Evolutionary conservation across 108 stramenopile species (phyloP).

Genomic region (Skeletonema grethae): DNA sequence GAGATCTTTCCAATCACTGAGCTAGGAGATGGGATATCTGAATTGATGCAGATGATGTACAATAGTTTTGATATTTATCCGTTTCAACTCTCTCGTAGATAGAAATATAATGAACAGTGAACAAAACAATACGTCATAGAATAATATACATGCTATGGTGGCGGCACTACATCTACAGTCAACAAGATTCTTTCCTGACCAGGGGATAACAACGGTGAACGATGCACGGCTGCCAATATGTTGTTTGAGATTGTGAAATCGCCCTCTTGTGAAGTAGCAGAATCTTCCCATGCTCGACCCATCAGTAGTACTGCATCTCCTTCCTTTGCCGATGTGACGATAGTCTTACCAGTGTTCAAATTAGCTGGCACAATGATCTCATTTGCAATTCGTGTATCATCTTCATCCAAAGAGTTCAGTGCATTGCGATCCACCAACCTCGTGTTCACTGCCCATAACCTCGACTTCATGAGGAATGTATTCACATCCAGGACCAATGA

Average conservation of each 20-base stretch:
- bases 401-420: slow-evolving; percentile 42
- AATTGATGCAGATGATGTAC: slow-evolving; percentile 86
- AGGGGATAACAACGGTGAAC: slow-evolving; percentile 43
- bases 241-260: background rate
- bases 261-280: background rate
- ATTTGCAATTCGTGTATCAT: slow-evolving; percentile 40
- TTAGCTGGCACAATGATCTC: slow-evolving; percentile 35
- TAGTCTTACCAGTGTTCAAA: background rate
- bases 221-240: slow-evolving; percentile 55
- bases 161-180: slow-evolving; percentile 53
- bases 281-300: slow-evolving; percentile 54
- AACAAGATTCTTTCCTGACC: slow-evolving; percentile 53
- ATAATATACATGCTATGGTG: background rate
- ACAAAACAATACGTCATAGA: no score
- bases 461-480: slow-evolving; percentile 39
- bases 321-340: slow-evolving; percentile 35
- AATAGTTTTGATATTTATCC: slow-evolving; percentile 85
- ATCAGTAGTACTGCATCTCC: slow-evolving; percentile 56
- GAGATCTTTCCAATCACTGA: slow-evolving; percentile 70
- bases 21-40: slow-evolving; percentile 71
- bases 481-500: slow-evolving; percentile 69
- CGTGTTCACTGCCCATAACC: slow-evolving; percentile 7
- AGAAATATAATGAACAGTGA: no score
- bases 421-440: slow-evolving; percentile 39
- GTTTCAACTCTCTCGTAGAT: no score